A percentile compares a stretch with the other conserved stretches of the same genome.
phyloP scores from a whole-genome alignment of 805 yeast genomes.

The Myxozyma sirexii region DNA sequence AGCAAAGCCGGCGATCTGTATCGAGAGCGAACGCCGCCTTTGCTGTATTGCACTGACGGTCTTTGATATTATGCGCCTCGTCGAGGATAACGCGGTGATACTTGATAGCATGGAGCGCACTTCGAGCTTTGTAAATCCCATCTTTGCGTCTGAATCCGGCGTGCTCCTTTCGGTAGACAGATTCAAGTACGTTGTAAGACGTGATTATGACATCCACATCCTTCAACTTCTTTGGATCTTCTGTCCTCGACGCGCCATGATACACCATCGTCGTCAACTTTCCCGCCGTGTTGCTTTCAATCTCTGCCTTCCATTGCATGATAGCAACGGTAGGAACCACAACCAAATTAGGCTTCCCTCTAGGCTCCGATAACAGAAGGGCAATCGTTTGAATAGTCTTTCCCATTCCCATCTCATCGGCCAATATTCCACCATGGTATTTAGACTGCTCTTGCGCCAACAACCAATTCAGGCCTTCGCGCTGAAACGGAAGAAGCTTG shows the following conservation, averaged over 20 bases:
- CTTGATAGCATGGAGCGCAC: constrained; percentile 69
- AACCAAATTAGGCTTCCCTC: constrained; percentile 76
- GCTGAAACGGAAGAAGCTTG: constrained; percentile 81
- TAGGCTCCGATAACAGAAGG: constrained; percentile 59
- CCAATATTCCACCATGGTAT: constrained; percentile 87
- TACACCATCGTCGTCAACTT: constrained; percentile 67
- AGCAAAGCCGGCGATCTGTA: constrained; percentile 82
- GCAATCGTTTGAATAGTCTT: constrained; percentile 96
- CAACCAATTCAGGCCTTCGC: constrained; percentile 92
- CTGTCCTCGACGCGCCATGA: constrained; percentile 83
- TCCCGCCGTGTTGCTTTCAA: constrained; percentile 78
- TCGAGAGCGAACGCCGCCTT: constrained; percentile 79
- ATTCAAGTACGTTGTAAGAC: constrained; percentile 82
- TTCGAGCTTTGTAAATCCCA: constrained; percentile 70
- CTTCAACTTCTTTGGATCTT: constrained; percentile 56
- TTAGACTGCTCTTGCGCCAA: constrained; percentile 73
- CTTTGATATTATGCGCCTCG: constrained; percentile 97
- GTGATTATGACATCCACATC: constrained; percentile 78
- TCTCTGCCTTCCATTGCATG: constrained; percentile 97
- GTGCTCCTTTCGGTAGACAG: constrained; percentile 77
- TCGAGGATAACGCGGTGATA: constrained; percentile 89
- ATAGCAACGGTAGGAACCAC: constrained; percentile 98
- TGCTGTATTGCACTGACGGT: constrained; percentile 90
- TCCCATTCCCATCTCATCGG: constrained; percentile 99
- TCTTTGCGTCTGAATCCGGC: constrained; percentile 80